Evolutionary conservation across 768 basidiomycete species (phyloP), one percentile per base, ranked within the genome.

Genomic region (Favolaschia claudopus): DNA sequence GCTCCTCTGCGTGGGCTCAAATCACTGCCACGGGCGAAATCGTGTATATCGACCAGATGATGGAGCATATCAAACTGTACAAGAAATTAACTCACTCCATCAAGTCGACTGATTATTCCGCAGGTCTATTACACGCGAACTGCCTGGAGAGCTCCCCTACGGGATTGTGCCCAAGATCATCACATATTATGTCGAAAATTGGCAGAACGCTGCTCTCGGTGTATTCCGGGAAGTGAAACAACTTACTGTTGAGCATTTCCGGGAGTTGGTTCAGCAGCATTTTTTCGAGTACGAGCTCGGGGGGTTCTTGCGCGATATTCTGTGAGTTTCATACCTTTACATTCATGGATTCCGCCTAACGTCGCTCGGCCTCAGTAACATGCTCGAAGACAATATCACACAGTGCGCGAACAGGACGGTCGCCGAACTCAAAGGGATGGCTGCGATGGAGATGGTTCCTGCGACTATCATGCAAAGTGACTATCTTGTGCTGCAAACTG

Each of bases 121-220:
- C 40, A 57, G 55, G 27, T 27, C 55, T 20, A 22, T 25, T 42
- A 50, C 20, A 15, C 55, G 55, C 15, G 25, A 28, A 43, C 25
- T 57, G 25, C 55, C 55, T 17, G 40, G 47, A 22, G 55, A 57
- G n/a, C 55, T 57, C 33, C 55, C 55, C 7, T 57, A 44, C 47
- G 20, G 47, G 29, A 57, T 57, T 27, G 19, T 20, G 43, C 55
- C 24, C 39, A 24, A 19, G 29, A 57, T 57, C 32, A 57, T 57
- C 47, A 50, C 47, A 14, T 19, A 50, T 22, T 14, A 17, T 9
- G 55, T 57, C 27, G 9, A 29, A 43, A 36, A 38, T 34, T 57
- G 55, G 55, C 3, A 37, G 40, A 37, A 42, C n/a, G 20, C 40
- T 20, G 47, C 20, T 15, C 27, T 57, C 40, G 33, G 6, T 4